phyloP scores from a whole-genome alignment of 257 asterid genomes.

The Pogostemon cablin region DNA sequence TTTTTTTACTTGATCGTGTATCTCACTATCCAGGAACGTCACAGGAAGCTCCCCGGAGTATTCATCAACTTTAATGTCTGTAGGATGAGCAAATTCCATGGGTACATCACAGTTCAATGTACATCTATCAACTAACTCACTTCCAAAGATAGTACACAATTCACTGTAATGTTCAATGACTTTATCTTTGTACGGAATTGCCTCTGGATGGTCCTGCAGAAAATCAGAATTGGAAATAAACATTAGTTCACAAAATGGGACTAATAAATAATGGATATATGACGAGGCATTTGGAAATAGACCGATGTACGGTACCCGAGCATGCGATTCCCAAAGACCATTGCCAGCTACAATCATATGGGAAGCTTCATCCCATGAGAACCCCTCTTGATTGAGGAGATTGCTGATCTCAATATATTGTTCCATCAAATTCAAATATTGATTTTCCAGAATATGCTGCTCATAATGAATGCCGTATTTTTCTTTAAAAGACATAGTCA shows the following conservation, averaged over 20 bases:
- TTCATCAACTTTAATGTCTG: constrained; percentile 31
- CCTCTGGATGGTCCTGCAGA: constrained; percentile 44
- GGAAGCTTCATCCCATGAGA: constrained; percentile 41
- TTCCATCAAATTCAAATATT: constrained; percentile 36
- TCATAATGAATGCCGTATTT: constrained; percentile 37
- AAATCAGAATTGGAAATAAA: background rate
- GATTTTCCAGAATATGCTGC: constrained; percentile 39
- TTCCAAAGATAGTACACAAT: constrained; percentile 37
- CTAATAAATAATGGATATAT: too few species aligned
- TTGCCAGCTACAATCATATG: constrained; percentile 35
- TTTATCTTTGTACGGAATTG: constrained; percentile 34
- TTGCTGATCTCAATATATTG: constrained; percentile 41
- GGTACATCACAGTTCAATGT: constrained; percentile 25
- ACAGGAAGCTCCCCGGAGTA: constrained; percentile 37
- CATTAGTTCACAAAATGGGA: background rate
- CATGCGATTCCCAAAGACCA: constrained; percentile 38
- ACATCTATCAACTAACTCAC: constrained; percentile 26
- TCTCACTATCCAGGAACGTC: constrained; percentile 26
- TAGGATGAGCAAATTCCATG: constrained; percentile 32
- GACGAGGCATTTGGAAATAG: too few species aligned
- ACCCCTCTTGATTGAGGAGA: constrained; percentile 46
- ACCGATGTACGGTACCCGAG: constrained; percentile 28
- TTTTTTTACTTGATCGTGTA: constrained; percentile 27
- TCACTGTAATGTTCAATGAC: constrained; percentile 28
- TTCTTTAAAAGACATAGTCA: constrained; percentile 39